Evolutionary conservation across 768 basidiomycete genomes (phyloP).

Genomic region (Saitozyma sp.): DNA sequence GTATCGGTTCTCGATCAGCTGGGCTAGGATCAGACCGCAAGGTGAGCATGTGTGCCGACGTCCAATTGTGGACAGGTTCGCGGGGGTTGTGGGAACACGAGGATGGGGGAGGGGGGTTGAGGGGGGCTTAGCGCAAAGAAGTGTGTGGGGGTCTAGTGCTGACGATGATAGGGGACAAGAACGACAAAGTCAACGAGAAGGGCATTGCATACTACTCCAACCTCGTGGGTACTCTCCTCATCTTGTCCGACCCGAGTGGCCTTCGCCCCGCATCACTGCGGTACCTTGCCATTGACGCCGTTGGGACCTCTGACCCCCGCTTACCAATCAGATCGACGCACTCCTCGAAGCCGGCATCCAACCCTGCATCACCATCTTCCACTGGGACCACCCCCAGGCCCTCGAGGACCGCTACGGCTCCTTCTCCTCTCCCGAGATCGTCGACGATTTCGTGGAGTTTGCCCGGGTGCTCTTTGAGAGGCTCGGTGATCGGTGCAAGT

Average conservation of each 20-base stretch:
- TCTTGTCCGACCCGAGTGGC: no score
- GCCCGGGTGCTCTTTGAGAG: conserved; percentile 33
- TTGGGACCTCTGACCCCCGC: no score
- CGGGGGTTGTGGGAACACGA: no score
- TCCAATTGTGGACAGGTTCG: not conserved
- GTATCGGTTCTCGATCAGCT: conserved; percentile 36
- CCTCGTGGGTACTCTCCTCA: conserved; percentile 11
- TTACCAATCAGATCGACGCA: conserved; percentile 13
- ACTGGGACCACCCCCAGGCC: conserved; percentile 41
- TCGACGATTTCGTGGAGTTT: conserved; percentile 32
- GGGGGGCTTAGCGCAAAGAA: no score
- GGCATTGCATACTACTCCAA: conserved; percentile 36
- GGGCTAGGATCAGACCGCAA: conserved; percentile 34
- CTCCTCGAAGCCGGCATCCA: conserved; percentile 32
- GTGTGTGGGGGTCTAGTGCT: no score
- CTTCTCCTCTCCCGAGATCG: conserved; percentile 22
- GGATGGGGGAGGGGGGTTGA: no score
- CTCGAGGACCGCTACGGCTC: conserved; percentile 32
- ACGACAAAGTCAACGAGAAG: conserved; percentile 29
- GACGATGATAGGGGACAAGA: conserved; percentile 11
- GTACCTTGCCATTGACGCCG: no score
- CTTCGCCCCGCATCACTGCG: no score
- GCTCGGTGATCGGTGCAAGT: conserved; percentile 42
- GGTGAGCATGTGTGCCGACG: conserved; percentile 23
- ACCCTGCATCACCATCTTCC: conserved; percentile 38